A percentile compares a stretch with the other conserved stretches of the same genome.
Evolutionary conservation across 106 monocot species (phyloP).

Genomic region (Dactylorhiza incarnata): DNA sequence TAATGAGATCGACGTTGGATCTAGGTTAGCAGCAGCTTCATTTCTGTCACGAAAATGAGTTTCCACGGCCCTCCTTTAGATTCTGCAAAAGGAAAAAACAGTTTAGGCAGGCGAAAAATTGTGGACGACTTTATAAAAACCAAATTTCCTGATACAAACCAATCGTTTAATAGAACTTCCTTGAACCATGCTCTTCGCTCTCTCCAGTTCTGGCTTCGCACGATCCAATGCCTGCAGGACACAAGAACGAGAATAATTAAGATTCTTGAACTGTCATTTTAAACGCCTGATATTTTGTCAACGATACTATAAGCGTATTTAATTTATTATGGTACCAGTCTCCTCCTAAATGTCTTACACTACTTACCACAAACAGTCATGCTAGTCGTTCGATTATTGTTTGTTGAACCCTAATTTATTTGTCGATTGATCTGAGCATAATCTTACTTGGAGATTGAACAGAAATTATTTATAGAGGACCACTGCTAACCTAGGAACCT

Average conservation of each 20-base stretch:
- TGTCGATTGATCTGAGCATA: no score
- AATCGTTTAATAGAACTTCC: slow-evolving; percentile 63
- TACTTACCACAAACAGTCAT: no score
- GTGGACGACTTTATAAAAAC: not conserved
- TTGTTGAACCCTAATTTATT: no score
- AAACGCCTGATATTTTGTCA: no score
- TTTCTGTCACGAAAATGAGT: not conserved
- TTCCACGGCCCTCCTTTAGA: not conserved
- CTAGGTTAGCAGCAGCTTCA: not conserved
- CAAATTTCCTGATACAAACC: slow-evolving; percentile 28
- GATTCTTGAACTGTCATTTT: no score
- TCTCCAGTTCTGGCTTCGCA: slow-evolving; percentile 62
- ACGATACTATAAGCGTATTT: no score
- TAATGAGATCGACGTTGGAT: not conserved
- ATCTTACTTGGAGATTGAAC: no score
- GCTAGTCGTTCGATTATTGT: no score
- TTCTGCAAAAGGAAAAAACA: not conserved
- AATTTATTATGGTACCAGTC: no score
- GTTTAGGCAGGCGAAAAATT: not conserved
- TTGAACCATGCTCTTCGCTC: slow-evolving; percentile 32
- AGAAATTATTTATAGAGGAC: no score
- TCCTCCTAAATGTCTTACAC: no score
- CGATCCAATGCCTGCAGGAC: slow-evolving; percentile 59
- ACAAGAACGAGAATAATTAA: not conserved
- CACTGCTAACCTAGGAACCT: no score